phyloP scores from a whole-genome alignment of 73 alveolate species.

The Paramecium octaurelia region DNA sequence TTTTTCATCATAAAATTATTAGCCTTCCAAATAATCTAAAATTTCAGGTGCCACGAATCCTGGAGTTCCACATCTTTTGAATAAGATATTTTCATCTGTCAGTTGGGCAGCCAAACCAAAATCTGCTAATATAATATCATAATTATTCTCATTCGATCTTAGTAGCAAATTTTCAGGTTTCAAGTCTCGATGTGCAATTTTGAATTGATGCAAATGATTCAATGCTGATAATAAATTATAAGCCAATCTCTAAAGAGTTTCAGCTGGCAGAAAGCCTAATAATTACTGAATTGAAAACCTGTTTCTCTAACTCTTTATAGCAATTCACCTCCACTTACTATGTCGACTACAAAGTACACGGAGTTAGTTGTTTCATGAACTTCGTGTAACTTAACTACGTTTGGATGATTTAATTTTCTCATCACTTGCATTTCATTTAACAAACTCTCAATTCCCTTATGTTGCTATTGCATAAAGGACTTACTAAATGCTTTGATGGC shows the following conservation, averaged over 20 bases:
- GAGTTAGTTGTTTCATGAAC: constrained; percentile 63
- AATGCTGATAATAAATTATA: constrained; percentile 73
- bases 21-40: not conserved
- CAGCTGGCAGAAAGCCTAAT: constrained; percentile 39
- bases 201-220: constrained; percentile 76
- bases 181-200: constrained; percentile 85
- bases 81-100: not conserved
- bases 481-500: constrained; percentile 70
- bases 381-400: constrained; percentile 61
- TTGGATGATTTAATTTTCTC: constrained; percentile 69
- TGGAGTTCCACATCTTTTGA: constrained; percentile 61
- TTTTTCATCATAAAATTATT: not conserved
- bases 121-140: constrained; percentile 44
- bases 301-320: constrained; percentile 56
- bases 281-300: not conserved
- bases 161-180: constrained; percentile 89
- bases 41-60: constrained; percentile 65
- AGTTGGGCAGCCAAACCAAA: constrained; percentile 53
- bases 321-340: constrained; percentile 71
- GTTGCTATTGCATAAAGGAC: not conserved
- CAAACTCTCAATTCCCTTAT: constrained; percentile 49
- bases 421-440: constrained; percentile 69
- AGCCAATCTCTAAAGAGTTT: not conserved
- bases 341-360: constrained; percentile 62
- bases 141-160: constrained; percentile 25